phyloP scores from a whole-genome alignment of 495 filamentous ascomycete genomes.

The Xylaria venustula region DNA sequence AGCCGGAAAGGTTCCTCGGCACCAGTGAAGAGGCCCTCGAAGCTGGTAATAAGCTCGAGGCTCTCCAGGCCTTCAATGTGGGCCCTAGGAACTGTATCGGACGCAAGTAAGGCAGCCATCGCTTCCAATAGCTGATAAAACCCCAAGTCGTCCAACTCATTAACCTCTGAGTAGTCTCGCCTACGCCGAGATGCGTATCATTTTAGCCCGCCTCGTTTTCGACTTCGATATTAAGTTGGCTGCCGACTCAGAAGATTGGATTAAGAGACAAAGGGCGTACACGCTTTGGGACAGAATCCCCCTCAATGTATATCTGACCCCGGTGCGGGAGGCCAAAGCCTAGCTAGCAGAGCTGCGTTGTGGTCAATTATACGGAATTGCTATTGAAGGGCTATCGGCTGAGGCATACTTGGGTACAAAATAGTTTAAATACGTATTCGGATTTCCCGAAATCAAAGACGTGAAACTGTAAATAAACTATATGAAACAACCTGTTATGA shows the following conservation, averaged over 20 bases:
- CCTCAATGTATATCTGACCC: conserved; percentile 19
- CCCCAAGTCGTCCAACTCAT: not conserved
- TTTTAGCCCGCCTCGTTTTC: conserved; percentile 38
- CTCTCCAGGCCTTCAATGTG: conserved; percentile 36
- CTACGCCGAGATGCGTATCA: conserved; percentile 42
- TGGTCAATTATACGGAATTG: not conserved
- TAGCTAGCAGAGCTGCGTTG: not conserved
- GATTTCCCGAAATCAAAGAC: no score
- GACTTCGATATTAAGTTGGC: conserved; percentile 37
- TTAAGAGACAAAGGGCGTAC: conserved; percentile 26
- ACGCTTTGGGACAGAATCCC: conserved; percentile 30
- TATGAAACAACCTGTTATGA: no score
- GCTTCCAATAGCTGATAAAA: not conserved
- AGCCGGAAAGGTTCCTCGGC: conserved; percentile 38
- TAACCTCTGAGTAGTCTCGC: conserved; percentile 24
- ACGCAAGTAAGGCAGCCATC: conserved; percentile 30
- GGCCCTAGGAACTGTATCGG: conserved; percentile 44
- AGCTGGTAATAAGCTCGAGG: conserved; percentile 28
- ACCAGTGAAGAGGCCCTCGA: conserved; percentile 26
- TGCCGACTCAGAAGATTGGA: conserved; percentile 29
- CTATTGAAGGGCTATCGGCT: no score
- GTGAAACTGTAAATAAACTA: no score
- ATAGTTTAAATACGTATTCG: no score
- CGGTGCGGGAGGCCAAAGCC: conserved; percentile 9
- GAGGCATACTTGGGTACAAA: no score